Conservation (phyloP, 2,329 filamentous ascomycete species). For the Penicillium sp. region DNA sequence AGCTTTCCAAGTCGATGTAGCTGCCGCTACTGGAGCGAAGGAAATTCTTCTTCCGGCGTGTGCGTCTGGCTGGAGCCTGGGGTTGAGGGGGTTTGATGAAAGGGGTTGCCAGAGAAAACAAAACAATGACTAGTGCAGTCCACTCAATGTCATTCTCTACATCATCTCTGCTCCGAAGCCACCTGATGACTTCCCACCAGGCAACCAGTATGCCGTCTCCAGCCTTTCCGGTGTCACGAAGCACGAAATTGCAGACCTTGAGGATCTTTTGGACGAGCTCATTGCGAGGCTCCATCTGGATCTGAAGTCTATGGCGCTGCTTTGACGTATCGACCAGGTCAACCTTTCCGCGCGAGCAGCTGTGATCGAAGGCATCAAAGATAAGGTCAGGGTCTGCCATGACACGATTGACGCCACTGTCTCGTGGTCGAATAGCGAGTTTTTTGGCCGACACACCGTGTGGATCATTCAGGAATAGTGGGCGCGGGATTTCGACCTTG, state of each 20-base stretch:
- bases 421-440: conserved; percentile 47
- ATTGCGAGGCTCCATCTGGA: conserved; percentile 61
- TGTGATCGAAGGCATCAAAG: conserved; percentile 52
- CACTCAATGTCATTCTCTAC: conserved; percentile 56
- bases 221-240: conserved; percentile 52
- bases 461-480: conserved; percentile 55
- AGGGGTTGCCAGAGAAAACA: conserved; percentile 59
- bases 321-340: conserved; percentile 61
- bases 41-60: conserved; percentile 38
- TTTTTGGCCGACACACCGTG: conserved; percentile 54
- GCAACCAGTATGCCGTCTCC: conserved; percentile 58
- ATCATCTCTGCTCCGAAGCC: conserved; percentile 52
- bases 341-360: conserved; percentile 55
- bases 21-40: conserved; percentile 48
- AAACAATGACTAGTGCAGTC: conserved; percentile 59
- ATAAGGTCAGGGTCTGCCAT: conserved; percentile 39
- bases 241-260: conserved; percentile 56
- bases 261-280: conserved; percentile 58
- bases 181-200: conserved; percentile 70
- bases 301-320: conserved; percentile 59
- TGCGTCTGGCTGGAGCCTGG: conserved; percentile 29
- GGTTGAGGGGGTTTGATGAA: conserved; percentile 43
- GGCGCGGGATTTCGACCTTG: conserved; percentile 56
- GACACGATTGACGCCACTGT: conserved; percentile 45
- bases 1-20: conserved; percentile 40